These are phyloP conservation scores for Astrothelium macrocarpum DNA, from an alignment of 495 filamentous ascomycete species.

Conservation along the genomic window DNA sequence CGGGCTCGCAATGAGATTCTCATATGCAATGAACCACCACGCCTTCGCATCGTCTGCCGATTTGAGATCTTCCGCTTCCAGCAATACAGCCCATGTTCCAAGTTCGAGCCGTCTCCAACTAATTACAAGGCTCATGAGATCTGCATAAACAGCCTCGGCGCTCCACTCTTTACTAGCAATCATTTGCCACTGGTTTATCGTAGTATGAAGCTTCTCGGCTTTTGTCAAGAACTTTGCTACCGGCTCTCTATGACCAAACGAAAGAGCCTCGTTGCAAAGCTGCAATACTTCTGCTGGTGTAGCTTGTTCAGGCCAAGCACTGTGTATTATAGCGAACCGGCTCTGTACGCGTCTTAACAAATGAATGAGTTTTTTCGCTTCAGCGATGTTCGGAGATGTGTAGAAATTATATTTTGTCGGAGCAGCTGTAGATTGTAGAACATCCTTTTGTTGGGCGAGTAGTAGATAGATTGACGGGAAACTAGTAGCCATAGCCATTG, in stretches of 20 bases:
- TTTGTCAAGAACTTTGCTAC: slow-evolving; percentile 74
- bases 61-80: slow-evolving; percentile 72
- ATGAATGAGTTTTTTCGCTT: slow-evolving; percentile 59
- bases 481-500: slow-evolving; percentile 28
- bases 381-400: slow-evolving; percentile 60
- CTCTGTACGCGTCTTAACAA: slow-evolving; percentile 55
- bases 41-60: slow-evolving; percentile 64
- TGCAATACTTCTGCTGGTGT: slow-evolving; percentile 65
- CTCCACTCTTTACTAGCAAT: slow-evolving; percentile 75
- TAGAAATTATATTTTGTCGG: slow-evolving; percentile 72
- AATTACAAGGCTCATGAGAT: slow-evolving; percentile 65
- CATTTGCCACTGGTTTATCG: slow-evolving; percentile 85
- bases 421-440: slow-evolving; percentile 36
- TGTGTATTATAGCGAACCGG: slow-evolving; percentile 62
- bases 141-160: slow-evolving; percentile 56
- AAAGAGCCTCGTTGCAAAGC: slow-evolving; percentile 62
- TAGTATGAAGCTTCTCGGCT: slow-evolving; percentile 70
- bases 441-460: slow-evolving; percentile 48
- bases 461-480: slow-evolving; percentile 57
- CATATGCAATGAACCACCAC: slow-evolving; percentile 97
- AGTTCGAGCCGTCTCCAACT: slow-evolving; percentile 85
- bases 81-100: slow-evolving; percentile 80
- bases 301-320: slow-evolving; percentile 61
- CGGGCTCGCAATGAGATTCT: slow-evolving; percentile 70
- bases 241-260: slow-evolving; percentile 71